Evolutionary conservation across 257 asterid species (phyloP).

Genomic region (Solanum megistacrolobum): DNA sequence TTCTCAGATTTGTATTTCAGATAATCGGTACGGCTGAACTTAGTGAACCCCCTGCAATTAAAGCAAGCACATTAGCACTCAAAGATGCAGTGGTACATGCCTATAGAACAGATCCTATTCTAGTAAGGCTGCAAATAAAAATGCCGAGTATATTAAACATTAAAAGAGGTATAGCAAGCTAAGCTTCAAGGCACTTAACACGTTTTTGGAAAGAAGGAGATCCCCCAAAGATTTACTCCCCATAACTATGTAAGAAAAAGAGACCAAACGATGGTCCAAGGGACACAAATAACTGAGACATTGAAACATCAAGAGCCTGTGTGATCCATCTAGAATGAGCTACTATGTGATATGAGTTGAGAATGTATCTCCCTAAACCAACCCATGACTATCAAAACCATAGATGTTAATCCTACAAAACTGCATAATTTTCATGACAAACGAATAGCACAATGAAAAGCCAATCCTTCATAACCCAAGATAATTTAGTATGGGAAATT

Average conservation of each 20-base stretch:
- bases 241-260: neutral
- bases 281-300: neutral
- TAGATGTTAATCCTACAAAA: neutral
- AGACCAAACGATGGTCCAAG: no score
- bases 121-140: neutral
- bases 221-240: neutral
- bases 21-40: conserved; percentile 6
- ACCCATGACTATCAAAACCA: neutral
- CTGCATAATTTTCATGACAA: neutral
- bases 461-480: neutral
- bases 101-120: neutral
- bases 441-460: neutral
- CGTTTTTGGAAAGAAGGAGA: neutral
- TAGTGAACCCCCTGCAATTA: conserved; percentile 14
- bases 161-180: neutral
- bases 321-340: neutral
- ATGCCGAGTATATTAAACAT: neutral
- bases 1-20: conserved; percentile 7
- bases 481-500: neutral
- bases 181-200: neutral
- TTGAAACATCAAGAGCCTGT: neutral
- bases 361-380: neutral
- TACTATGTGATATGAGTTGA: neutral
- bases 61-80: neutral
- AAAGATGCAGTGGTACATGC: neutral